These are phyloP conservation scores for Mycena rebaudengoi DNA, from an alignment of 768 basidiomycete species.

Conservation along the genomic window DNA sequence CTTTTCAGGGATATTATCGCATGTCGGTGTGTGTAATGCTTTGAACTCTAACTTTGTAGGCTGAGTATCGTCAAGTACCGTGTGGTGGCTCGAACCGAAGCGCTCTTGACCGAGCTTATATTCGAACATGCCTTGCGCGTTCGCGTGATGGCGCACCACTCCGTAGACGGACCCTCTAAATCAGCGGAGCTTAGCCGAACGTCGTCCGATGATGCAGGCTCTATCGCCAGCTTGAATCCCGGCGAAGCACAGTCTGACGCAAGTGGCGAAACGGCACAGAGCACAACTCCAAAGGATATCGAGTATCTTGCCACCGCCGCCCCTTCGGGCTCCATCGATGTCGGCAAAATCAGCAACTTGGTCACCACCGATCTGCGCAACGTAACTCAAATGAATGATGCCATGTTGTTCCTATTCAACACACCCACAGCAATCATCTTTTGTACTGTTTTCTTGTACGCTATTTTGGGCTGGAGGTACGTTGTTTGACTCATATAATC, in stretches of 20 bases:
- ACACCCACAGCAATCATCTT: constrained; percentile 30
- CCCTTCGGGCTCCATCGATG: constrained; percentile 31
- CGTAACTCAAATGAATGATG: constrained; percentile 36
- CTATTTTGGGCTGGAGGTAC: constrained; percentile 40
- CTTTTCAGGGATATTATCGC: constrained; percentile 55
- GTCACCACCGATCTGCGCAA: constrained; percentile 51
- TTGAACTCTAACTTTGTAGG: constrained; percentile 32
- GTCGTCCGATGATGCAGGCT: not conserved
- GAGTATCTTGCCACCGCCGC: constrained; percentile 25
- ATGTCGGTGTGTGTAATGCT: constrained; percentile 43
- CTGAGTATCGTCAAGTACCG: constrained; percentile 40
- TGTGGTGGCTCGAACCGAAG: constrained; percentile 29
- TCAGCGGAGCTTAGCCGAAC: not conserved
- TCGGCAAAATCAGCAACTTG: constrained; percentile 54
- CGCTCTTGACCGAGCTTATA: constrained; percentile 60
- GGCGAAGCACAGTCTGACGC: constrained; percentile 26
- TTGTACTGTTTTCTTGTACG: constrained; percentile 37
- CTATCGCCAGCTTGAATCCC: not conserved
- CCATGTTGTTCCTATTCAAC: constrained; percentile 26
- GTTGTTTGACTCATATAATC: not conserved
- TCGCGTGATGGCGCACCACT: constrained; percentile 53
- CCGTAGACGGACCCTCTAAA: not conserved
- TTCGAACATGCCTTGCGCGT: constrained; percentile 66
- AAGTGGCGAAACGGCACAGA: constrained; percentile 20
- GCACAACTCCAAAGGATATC: constrained; percentile 21